A percentile compares a stretch with the other conserved stretches of the same genome.
These are phyloP conservation scores for Paecilomyces formosus DNA, from an alignment of 2,329 filamentous ascomycete genomes.

Conservation along the genomic window DNA sequence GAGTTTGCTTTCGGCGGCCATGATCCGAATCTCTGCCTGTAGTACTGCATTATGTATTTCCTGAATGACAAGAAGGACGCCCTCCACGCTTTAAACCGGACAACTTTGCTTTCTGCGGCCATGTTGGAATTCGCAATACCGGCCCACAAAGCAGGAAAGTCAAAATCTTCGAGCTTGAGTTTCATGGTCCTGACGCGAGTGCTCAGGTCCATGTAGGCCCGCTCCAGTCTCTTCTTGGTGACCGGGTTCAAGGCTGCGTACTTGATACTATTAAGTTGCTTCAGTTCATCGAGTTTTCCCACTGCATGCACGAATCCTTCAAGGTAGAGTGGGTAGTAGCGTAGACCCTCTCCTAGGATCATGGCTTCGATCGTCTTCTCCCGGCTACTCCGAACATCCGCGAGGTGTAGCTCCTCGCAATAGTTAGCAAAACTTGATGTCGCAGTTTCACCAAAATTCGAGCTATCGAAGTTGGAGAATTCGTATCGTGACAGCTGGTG, in stretches of 20 bases:
- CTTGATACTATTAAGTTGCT: slow-evolving; percentile 61
- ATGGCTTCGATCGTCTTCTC: slow-evolving; percentile 87
- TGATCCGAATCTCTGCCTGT: slow-evolving; percentile 58
- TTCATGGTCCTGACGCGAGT: slow-evolving; percentile 65
- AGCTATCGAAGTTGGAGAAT: slow-evolving; percentile 56
- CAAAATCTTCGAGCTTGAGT: slow-evolving; percentile 72
- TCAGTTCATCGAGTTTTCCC: slow-evolving; percentile 70
- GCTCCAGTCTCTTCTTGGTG: slow-evolving; percentile 73
- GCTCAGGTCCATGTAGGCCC: slow-evolving; percentile 71
- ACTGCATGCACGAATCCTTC: slow-evolving; percentile 88
- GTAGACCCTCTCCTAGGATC: slow-evolving; percentile 82
- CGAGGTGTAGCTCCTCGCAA: slow-evolving; percentile 67
- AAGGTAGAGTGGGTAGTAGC: slow-evolving; percentile 72
- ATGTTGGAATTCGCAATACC: slow-evolving; percentile 81
- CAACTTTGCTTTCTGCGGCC: slow-evolving; percentile 63
- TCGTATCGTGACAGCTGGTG: slow-evolving; percentile 50
- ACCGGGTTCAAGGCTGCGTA: slow-evolving; percentile 61
- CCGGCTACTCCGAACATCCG: slow-evolving; percentile 71
- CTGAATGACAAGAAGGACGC: slow-evolving; percentile 66
- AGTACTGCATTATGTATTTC: slow-evolving; percentile 64
- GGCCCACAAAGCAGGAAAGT: slow-evolving; percentile 83
- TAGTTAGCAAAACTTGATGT: slow-evolving; percentile 49
- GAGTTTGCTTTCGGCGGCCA: slow-evolving; percentile 88
- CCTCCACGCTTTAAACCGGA: slow-evolving; percentile 81
- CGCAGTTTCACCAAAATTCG: slow-evolving; percentile 56